Percentiles rank a stretch among this genome's conserved stretches.
These are phyloP conservation scores for Trichodelitschia bisporula DNA, from an alignment of 495 filamentous ascomycete genomes.

Conservation along the genomic window DNA sequence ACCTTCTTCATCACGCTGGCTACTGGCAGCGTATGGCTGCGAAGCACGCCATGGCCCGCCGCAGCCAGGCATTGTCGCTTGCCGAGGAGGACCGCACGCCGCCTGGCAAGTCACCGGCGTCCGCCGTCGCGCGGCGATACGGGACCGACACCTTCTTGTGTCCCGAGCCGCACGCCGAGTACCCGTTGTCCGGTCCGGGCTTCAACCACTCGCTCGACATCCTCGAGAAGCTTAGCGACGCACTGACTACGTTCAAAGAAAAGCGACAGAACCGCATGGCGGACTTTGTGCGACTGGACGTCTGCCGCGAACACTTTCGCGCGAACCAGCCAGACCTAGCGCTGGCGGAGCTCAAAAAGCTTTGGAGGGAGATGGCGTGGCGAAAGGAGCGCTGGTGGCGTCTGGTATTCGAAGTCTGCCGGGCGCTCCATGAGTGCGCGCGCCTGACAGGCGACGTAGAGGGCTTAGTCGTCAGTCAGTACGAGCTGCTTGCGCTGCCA, in stretches of 20 bases:
- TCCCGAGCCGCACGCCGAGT: constrained; percentile 49
- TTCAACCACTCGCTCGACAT: constrained; percentile 42
- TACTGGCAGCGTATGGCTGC: constrained; percentile 63
- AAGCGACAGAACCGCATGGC: constrained; percentile 36
- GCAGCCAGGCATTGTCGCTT: constrained; percentile 36
- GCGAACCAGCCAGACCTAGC: constrained; percentile 38
- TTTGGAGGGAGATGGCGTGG: constrained; percentile 53
- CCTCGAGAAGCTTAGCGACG: constrained; percentile 29
- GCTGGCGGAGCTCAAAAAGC: constrained; percentile 35
- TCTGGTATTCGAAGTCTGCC: constrained; percentile 45
- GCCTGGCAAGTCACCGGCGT: constrained; percentile 39
- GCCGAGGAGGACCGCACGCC: constrained; percentile 47
- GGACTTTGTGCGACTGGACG: constrained; percentile 42
- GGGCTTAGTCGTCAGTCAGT: constrained; percentile 45
- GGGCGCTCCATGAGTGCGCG: constrained; percentile 53
- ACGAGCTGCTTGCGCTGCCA: constrained; percentile 19
- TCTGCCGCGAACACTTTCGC: constrained; percentile 40
- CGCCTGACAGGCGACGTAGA: constrained; percentile 31
- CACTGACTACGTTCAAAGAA: constrained; percentile 38
- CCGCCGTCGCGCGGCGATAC: constrained; percentile 38
- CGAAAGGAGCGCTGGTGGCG: constrained; percentile 61
- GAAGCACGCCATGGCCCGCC: constrained; percentile 34
- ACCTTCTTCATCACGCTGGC: constrained; percentile 62
- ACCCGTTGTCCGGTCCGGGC: constrained; percentile 22
- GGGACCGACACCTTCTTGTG: constrained; percentile 67